These are phyloP conservation scores for Sordariomycetes sp. DNA, from an alignment of 2,329 filamentous ascomycete genomes.

Conservation along the genomic window DNA sequence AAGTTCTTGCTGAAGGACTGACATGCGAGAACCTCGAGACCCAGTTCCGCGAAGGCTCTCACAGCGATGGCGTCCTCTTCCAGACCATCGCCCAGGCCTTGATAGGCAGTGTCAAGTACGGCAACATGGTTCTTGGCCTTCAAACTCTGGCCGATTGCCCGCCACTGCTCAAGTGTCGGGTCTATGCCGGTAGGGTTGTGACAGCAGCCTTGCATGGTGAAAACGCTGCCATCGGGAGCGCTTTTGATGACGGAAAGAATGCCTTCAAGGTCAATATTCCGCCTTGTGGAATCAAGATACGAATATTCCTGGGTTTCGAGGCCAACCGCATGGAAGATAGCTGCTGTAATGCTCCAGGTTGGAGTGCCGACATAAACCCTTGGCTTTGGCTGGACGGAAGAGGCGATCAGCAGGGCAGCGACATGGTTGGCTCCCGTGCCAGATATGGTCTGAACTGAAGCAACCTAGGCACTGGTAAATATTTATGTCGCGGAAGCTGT, in stretches of 20 bases:
- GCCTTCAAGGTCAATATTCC: slow-evolving; percentile 17
- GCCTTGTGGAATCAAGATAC: slow-evolving; percentile 16
- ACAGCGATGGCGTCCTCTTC: slow-evolving; percentile 23
- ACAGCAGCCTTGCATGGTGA: slow-evolving; percentile 25
- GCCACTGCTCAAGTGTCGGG: slow-evolving; percentile 22
- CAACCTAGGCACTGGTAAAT: too few relatives aligned
- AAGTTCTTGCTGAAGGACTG: slow-evolving; percentile 28
- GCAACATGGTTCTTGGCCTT: slow-evolving; percentile 17
- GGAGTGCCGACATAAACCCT: slow-evolving; percentile 17
- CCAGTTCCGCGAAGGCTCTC: slow-evolving; percentile 17
- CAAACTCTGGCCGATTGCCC: slow-evolving; percentile 16
- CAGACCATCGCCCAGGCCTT: slow-evolving; percentile 24
- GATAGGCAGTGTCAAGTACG: slow-evolving; percentile 27
- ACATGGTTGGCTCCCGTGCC: slow-evolving; percentile 25
- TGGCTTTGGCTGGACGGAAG: slow-evolving; percentile 9
- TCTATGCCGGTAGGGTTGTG: slow-evolving; percentile 30
- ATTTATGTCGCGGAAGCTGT: too few relatives aligned
- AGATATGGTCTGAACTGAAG: slow-evolving; percentile 22
- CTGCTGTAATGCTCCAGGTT: slow-evolving; percentile 39
- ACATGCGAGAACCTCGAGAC: slow-evolving; percentile 9
- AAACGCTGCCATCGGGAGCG: slow-evolving; percentile 16
- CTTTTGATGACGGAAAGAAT: slow-evolving; percentile 14
- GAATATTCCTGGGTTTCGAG: slow-evolving; percentile 16
- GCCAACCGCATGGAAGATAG: slow-evolving; percentile 16
- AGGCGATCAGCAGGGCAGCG: slow-evolving; percentile 14